A percentile compares a stretch with the other conserved stretches of the same genome.
phyloP scores from a whole-genome alignment of 2,329 filamentous ascomycete genomes.

The Nannizziopsis arthrosporioides region DNA sequence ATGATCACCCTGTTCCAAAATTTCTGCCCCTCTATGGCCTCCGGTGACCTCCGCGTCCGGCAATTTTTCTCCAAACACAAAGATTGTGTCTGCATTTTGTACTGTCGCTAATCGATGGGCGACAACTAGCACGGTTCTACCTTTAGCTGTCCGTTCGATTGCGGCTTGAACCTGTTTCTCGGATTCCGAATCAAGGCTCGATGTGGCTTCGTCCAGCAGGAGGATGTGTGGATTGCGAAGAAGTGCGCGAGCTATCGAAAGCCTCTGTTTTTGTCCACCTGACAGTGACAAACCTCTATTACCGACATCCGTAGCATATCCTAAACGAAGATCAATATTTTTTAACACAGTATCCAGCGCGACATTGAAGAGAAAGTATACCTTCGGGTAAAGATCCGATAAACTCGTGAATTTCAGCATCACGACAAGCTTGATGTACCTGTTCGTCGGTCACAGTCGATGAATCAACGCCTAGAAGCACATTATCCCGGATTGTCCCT shows the following conservation, averaged over 20 bases:
- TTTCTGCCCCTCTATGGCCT: conserved; percentile 17
- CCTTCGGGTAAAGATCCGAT: conserved; percentile 42
- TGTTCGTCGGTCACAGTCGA: conserved; percentile 28
- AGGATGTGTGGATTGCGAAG: conserved; percentile 43
- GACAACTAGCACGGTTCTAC: conserved; percentile 59
- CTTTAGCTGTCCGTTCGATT: conserved; percentile 51
- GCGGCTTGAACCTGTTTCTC: conserved; percentile 57
- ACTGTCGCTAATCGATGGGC: conserved; percentile 67
- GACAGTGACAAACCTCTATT: conserved; percentile 40
- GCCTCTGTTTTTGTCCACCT: conserved; percentile 46
- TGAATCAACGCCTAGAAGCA: conserved; percentile 35
- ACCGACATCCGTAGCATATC: conserved; percentile 40
- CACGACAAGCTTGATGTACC: conserved; percentile 37
- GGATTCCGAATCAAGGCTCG: conserved; percentile 51
- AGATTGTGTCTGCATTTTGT: conserved; percentile 68
- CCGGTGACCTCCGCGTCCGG: background rate
- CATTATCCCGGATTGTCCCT: conserved; percentile 37
- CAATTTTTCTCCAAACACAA: conserved; percentile 56
- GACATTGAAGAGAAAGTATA: background rate
- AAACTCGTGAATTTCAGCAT: conserved; percentile 45
- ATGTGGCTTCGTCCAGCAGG: conserved; percentile 50
- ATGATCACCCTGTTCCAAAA: conserved; percentile 51
- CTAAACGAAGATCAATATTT: too few relatives aligned
- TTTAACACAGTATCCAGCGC: too few relatives aligned
- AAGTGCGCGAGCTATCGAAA: conserved; percentile 45